phyloP scores from a whole-genome alignment of 768 basidiomycete genomes.

The Suillus clintonianus region DNA sequence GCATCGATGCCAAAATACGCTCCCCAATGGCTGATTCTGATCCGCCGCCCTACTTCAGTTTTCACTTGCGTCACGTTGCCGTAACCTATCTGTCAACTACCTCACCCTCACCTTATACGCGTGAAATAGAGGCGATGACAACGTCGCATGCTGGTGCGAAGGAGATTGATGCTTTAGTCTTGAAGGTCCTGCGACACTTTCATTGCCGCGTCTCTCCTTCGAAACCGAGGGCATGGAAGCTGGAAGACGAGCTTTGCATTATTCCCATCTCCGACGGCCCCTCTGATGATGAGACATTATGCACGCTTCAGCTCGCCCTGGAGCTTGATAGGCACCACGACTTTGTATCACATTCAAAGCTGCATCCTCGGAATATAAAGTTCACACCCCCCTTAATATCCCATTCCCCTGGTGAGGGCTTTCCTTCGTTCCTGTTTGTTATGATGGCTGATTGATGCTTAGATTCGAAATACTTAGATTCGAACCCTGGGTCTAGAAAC shows the following conservation, averaged over 20 bases:
- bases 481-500: neutral
- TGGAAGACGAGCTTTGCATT: slow-evolving; percentile 28
- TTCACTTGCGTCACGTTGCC: slow-evolving; percentile 47
- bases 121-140: slow-evolving; percentile 14
- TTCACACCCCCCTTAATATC: slow-evolving; percentile 1
- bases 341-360: slow-evolving; percentile 20
- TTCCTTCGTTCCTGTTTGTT: neutral
- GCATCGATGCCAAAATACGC: slow-evolving; percentile 27
- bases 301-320: slow-evolving; percentile 24
- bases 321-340: slow-evolving; percentile 28
- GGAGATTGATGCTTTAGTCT: slow-evolving; percentile 48
- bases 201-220: slow-evolving; percentile 34
- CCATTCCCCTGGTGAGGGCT: neutral
- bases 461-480: neutral
- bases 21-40: slow-evolving; percentile 32
- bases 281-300: slow-evolving; percentile 5
- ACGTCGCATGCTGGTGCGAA: slow-evolving; percentile 10
- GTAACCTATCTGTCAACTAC: slow-evolving; percentile 47
- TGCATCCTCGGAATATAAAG: slow-evolving; percentile 29
- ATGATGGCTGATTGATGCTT: neutral
- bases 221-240: slow-evolving; percentile 26
- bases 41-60: slow-evolving; percentile 32
- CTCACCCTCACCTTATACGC: slow-evolving; percentile 29
- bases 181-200: slow-evolving; percentile 42
- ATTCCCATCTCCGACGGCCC: slow-evolving; percentile 14